A percentile compares a stretch with the other conserved stretches of the same genome.
phyloP scores from a whole-genome alignment of 2,329 filamentous ascomycete species.

The Colletotrichum paranaense region DNA sequence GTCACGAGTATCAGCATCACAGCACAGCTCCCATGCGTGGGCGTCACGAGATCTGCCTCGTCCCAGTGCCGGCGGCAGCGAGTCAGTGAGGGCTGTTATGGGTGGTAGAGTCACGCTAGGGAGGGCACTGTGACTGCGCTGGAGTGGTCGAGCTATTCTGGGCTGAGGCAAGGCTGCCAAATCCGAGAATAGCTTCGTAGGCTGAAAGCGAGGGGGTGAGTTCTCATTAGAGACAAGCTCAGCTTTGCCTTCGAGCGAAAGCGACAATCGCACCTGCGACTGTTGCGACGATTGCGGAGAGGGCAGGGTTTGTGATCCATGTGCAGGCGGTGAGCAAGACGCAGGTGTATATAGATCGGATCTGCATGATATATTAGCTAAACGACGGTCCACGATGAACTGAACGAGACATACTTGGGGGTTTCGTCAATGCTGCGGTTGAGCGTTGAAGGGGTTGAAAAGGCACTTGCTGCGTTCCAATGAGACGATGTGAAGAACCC shows the following conservation, averaged over 20 bases:
- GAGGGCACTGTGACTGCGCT: constrained; percentile 78
- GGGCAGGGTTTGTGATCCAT: constrained; percentile 45
- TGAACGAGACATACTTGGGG: constrained; percentile 52
- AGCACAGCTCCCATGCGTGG: constrained; percentile 91
- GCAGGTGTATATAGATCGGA: constrained; percentile 57
- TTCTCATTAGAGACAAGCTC: constrained; percentile 79
- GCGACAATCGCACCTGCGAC: constrained; percentile 78
- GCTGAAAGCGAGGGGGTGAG: constrained; percentile 73
- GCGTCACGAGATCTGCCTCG: constrained; percentile 87
- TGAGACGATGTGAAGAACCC: constrained; percentile 65
- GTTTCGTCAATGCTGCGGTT: constrained; percentile 54
- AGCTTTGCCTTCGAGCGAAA: constrained; percentile 92
- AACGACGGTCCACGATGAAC: neutral
- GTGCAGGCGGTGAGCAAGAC: constrained; percentile 54
- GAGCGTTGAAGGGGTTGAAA: constrained; percentile 60
- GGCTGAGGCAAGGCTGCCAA: constrained; percentile 59
- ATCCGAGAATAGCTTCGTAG: constrained; percentile 61
- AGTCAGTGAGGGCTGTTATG: constrained; percentile 63
- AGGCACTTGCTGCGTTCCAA: constrained; percentile 65
- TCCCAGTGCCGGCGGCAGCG: constrained; percentile 65
- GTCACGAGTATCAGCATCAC: constrained; percentile 82
- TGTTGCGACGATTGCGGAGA: constrained; percentile 44
- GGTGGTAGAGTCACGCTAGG: constrained; percentile 68
- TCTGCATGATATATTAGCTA: constrained; percentile 44
- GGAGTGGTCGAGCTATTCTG: constrained; percentile 57